Evolutionary conservation across 139 green algal genomes (phyloP).

Genomic region (Marvania coccoides): DNA sequence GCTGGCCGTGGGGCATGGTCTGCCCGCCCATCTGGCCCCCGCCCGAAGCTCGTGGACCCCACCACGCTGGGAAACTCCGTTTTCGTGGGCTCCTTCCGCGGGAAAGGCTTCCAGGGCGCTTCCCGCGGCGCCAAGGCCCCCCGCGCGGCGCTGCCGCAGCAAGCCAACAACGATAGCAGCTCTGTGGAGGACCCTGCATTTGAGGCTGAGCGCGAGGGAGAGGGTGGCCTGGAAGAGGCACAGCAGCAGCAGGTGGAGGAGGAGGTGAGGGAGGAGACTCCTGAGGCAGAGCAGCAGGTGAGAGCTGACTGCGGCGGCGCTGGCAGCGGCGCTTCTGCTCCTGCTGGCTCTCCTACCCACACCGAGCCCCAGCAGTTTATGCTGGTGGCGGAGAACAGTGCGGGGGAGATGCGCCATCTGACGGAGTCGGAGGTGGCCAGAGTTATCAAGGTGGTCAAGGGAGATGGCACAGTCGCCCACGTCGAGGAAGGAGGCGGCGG

Average conservation of each 20-base stretch:
- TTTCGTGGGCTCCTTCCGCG: conserved; percentile 39
- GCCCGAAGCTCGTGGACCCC: conserved; percentile 35
- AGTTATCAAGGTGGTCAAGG: background rate
- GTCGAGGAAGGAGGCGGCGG: too few species aligned
- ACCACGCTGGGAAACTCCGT: conserved; percentile 19
- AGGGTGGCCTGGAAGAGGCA: conserved; percentile 2
- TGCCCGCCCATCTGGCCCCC: conserved; percentile 14
- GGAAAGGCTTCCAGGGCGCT: conserved; percentile 26
- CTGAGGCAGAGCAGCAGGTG: background rate
- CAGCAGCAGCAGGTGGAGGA: conserved; percentile 1
- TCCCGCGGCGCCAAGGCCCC: conserved; percentile 19
- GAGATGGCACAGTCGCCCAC: too few species aligned
- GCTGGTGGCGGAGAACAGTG: conserved; percentile 4
- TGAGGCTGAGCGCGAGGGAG: conserved; percentile 2
- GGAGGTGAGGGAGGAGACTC: background rate
- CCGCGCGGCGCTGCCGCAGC: background rate
- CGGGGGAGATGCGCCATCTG: background rate
- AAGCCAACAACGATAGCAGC: background rate
- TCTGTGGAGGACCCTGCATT: background rate
- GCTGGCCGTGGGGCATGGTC: background rate
- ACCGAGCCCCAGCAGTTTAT: conserved; percentile 1
- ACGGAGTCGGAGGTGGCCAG: conserved; percentile 14
- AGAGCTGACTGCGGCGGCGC: background rate
- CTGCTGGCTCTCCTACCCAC: background rate
- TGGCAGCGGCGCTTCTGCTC: background rate